Evolutionary conservation across 768 basidiomycete genomes (phyloP).

Genomic region (Kockovaella imperatae): DNA sequence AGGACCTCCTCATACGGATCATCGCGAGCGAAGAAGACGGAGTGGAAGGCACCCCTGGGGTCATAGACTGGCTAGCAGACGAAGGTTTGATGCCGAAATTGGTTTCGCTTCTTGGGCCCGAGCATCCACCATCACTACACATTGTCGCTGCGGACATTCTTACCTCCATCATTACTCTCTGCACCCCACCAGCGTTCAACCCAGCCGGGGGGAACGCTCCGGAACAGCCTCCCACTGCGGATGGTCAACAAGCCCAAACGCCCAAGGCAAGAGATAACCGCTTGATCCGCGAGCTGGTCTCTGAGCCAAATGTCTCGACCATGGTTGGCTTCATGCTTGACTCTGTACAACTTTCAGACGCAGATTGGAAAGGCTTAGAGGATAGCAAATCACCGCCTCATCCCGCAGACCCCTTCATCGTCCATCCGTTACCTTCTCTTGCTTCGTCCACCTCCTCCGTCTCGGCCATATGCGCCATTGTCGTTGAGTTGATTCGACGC

Average conservation of each 20-base stretch:
- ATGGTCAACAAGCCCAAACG: not conserved
- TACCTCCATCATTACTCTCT: constrained; percentile 89
- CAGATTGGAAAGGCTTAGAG: constrained; percentile 17
- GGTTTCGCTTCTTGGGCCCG: constrained; percentile 72
- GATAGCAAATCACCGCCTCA: constrained; percentile 7
- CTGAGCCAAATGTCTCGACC: constrained; percentile 59
- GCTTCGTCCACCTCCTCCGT: constrained; percentile 60
- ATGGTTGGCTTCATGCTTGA: constrained; percentile 69
- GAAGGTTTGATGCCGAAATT: constrained; percentile 74
- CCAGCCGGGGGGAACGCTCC: constrained; percentile 56
- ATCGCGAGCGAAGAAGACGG: constrained; percentile 77
- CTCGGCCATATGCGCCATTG: constrained; percentile 72
- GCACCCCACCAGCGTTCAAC: constrained; percentile 69
- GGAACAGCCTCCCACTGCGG: constrained; percentile 29
- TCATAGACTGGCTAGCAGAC: constrained; percentile 86
- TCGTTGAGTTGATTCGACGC: constrained; percentile 90
- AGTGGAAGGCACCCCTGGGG: constrained; percentile 68
- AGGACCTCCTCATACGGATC: constrained; percentile 82
- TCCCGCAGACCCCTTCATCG: constrained; percentile 32
- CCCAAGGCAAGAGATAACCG: constrained; percentile 51
- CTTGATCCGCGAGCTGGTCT: constrained; percentile 81
- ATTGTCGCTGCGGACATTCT: constrained; percentile 80
- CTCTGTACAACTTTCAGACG: constrained; percentile 49
- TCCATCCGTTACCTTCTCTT: constrained; percentile 33
- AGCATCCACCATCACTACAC: constrained; percentile 67